phyloP scores from a whole-genome alignment of 2,329 filamentous ascomycete species.

The Colletotrichum abscissum region DNA sequence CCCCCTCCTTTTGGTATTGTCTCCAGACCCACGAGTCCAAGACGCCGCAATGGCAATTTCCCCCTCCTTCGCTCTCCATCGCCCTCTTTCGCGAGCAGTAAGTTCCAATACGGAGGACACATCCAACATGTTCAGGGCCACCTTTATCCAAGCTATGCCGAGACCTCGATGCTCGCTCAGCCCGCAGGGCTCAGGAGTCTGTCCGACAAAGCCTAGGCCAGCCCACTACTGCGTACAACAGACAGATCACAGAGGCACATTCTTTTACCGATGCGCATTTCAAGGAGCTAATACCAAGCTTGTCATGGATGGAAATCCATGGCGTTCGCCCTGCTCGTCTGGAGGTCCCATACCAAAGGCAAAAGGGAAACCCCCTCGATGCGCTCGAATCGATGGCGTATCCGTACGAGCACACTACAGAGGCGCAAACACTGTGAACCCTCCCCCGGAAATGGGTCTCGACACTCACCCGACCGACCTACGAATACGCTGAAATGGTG shows the following conservation, averaged over 20 bases:
- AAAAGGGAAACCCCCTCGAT: neutral
- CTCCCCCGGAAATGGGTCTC: slow-evolving; percentile 1
- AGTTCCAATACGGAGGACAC: too few species aligned
- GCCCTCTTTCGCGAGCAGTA: slow-evolving; percentile 24
- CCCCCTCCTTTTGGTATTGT: slow-evolving; percentile 25
- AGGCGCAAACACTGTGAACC: neutral
- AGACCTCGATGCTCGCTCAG: slow-evolving; percentile 12
- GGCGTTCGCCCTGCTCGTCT: slow-evolving; percentile 6
- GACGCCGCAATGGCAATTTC: slow-evolving; percentile 4
- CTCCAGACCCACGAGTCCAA: slow-evolving; percentile 16
- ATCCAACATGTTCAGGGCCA: neutral
- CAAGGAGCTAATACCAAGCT: neutral
- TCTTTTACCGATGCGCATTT: slow-evolving; percentile 2
- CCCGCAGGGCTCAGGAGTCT: neutral
- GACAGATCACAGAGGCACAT: neutral
- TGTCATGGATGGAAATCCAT: slow-evolving; percentile 21
- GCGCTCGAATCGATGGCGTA: slow-evolving; percentile 14
- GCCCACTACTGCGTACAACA: neutral
- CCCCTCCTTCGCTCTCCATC: neutral
- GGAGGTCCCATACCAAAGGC: neutral
- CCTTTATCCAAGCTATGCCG: slow-evolving; percentile 2
- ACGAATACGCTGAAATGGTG: neutral
- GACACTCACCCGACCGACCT: slow-evolving; percentile 1
- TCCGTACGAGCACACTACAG: neutral
- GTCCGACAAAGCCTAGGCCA: neutral